These are phyloP conservation scores for Daedaleopsis sinensis DNA, from an alignment of 768 basidiomycete species.

Conservation along the genomic window DNA sequence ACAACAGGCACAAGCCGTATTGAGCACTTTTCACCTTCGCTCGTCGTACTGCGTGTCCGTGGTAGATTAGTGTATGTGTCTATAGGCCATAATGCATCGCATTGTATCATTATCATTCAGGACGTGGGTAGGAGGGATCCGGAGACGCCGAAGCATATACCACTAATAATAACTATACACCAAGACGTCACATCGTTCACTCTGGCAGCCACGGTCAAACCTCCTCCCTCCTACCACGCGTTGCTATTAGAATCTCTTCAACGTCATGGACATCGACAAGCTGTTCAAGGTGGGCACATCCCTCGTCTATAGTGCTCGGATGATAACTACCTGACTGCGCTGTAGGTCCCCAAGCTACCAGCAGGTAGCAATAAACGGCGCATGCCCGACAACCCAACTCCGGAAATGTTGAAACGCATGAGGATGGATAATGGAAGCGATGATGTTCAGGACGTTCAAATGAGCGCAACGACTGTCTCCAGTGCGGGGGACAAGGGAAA, in stretches of 20 bases:
- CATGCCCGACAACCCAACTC: conserved; percentile 74
- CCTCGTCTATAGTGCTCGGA: neutral
- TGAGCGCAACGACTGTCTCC: conserved; percentile 6
- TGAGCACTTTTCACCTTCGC: conserved; percentile 33
- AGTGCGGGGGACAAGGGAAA: conserved; percentile 31
- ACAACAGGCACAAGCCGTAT: conserved; percentile 84
- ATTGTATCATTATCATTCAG: neutral
- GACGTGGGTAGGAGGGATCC: neutral
- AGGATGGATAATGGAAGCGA: conserved; percentile 47
- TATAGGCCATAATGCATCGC: neutral
- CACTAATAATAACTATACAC: too few relatives aligned
- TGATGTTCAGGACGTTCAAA: conserved; percentile 4
- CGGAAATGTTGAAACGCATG: conserved; percentile 84
- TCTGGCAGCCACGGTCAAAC: neutral
- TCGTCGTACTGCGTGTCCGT: neutral
- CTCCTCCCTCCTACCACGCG: neutral
- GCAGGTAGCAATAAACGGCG: conserved; percentile 68
- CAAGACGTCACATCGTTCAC: neutral
- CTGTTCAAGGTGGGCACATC: conserved; percentile 44
- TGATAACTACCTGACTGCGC: conserved; percentile 1
- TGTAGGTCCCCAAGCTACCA: conserved; percentile 70
- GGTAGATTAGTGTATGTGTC: neutral
- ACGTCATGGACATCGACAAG: conserved; percentile 51
- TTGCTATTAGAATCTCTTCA: neutral
- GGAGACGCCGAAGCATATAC: too few relatives aligned